A percentile compares a stretch with the other conserved stretches of the same genome.
These are phyloP conservation scores for Vaccinium vitisidaea DNA, from an alignment of 148 eudicot genomes.

Conservation along the genomic window DNA sequence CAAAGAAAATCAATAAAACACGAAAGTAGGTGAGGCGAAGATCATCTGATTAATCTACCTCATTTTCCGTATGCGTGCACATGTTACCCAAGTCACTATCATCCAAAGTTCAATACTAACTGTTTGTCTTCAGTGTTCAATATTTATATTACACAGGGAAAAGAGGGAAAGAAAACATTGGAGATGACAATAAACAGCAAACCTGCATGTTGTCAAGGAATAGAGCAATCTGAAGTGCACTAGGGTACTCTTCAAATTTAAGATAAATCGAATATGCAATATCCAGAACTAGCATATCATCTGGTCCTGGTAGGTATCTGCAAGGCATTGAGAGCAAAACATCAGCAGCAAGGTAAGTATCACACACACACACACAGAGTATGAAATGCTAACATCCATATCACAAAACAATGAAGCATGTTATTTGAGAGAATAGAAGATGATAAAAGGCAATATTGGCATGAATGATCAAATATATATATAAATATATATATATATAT, in stretches of 20 bases:
- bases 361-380: not conserved
- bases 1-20: not conserved
- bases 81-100: not conserved
- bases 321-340: slow-evolving; percentile 18
- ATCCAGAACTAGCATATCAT: slow-evolving; percentile 72
- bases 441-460: not conserved
- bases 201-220: slow-evolving; percentile 76
- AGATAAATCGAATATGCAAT: slow-evolving; percentile 63
- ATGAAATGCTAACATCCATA: not conserved
- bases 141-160: not conserved
- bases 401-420: not conserved
- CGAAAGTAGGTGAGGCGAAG: not conserved
- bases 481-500: no score
- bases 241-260: slow-evolving; percentile 69
- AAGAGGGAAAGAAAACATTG: not conserved
- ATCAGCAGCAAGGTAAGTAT: not conserved
- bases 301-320: slow-evolving; percentile 93
- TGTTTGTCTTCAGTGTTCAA: not conserved
- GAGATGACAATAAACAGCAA: slow-evolving; percentile 10
- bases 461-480: no score
- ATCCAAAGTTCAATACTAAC: not conserved
- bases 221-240: slow-evolving; percentile 88
- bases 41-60: not conserved
- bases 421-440: not conserved
- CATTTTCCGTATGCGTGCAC: not conserved